Evolutionary conservation across 2,329 filamentous ascomycete genomes (phyloP), one percentile per base, ranked within the genome.

Genomic region (Clonostachys rhizophaga): DNA sequence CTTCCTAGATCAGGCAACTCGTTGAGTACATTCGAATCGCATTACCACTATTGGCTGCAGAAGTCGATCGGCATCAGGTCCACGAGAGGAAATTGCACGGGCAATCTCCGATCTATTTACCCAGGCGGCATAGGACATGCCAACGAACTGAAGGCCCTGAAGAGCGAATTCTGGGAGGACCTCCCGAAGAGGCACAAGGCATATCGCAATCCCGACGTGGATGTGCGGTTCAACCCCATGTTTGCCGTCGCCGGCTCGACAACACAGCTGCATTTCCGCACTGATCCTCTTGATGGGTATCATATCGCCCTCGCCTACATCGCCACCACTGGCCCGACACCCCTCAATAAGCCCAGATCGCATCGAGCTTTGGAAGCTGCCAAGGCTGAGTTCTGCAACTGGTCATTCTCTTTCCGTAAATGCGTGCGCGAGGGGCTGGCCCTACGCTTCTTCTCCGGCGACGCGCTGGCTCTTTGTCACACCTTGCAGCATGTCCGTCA

Each of bases 281-380:
- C 68, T 5, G 66, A 83, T 49, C 80, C 81, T 1, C 51, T 81
- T 1, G 54, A 74, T 6, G 74, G 79, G 2, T 85, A 78, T 48
- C 80, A 84, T 57, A 65, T 84, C n/a, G 75, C 76, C 3, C 62
- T 69, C 1, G 74, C 70, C 3, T 70, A 67, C 48, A 64, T 66
- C 3, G 55, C 64, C 0, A 59, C 75, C 2, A 52, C 61, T 0
- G 55, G 66, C 5, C 44, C 52, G 1, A 76, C 72, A 2, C 70
- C 73, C 0, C 57, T 76, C 24, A 58, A 58, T 30, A 30, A 7
- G 52, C 60, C 2, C 40, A 52, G 3, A 42, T 44, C 2, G 30
- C 46, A 2, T 18, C 49, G 30, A 49, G 49, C 9, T 55, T 57
- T 37, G 55, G 53, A 33, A 46, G 63, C 67, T 1, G 74, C 73